phyloP scores from a whole-genome alignment of 768 basidiomycete species.

The Nidularia pulvinata region DNA sequence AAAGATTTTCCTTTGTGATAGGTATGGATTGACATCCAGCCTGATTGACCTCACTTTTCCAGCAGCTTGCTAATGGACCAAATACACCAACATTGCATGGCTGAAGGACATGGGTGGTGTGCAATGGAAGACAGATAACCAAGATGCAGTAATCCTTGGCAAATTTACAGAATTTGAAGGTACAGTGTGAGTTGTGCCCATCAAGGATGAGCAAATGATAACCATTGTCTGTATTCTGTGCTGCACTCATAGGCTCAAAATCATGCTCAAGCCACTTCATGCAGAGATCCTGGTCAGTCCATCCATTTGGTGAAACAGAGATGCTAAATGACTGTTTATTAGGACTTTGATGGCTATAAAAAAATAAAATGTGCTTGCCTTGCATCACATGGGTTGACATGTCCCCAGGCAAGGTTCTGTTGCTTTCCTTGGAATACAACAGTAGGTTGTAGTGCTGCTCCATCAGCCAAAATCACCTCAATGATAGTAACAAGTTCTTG shows the following conservation, averaged over 20 bases:
- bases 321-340: conserved; percentile 17
- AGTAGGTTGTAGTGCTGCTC: conserved; percentile 25
- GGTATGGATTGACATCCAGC: conserved; percentile 3
- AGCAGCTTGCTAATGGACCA: conserved; percentile 20
- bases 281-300: conserved; percentile 36
- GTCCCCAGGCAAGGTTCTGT: conserved; percentile 13
- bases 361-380: conserved; percentile 13
- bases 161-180: conserved; percentile 20
- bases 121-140: conserved; percentile 29
- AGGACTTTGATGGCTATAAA: background rate
- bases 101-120: conserved; percentile 33
- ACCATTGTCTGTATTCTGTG: conserved; percentile 6
- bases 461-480: conserved; percentile 38
- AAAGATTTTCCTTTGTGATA: conserved; percentile 14
- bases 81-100: conserved; percentile 34
- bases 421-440: conserved; percentile 32
- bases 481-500: conserved; percentile 43
- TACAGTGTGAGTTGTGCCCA: conserved; percentile 34
- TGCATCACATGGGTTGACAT: conserved; percentile 20
- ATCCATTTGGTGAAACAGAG: conserved; percentile 30
- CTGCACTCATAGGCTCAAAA: conserved; percentile 23
- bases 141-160: conserved; percentile 20
- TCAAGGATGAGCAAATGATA: conserved; percentile 31
- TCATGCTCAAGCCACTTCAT: conserved; percentile 24
- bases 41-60: conserved; percentile 17